Evolutionary conservation across 2,329 filamentous ascomycete genomes (phyloP).

Genomic region (Aspergillus intermedius): DNA sequence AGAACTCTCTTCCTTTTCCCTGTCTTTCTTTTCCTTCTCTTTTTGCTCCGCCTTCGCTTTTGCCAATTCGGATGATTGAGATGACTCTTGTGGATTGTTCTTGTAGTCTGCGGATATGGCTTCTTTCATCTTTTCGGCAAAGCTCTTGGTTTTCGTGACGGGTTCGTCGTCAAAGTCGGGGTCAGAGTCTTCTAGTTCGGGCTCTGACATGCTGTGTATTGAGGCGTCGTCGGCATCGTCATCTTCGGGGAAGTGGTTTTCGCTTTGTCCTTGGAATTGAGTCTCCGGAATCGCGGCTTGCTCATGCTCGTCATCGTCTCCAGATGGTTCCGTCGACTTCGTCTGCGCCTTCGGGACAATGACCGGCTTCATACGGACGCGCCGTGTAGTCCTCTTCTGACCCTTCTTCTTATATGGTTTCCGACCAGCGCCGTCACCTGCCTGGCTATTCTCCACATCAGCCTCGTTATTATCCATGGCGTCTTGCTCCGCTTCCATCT

Average conservation of each 20-base stretch:
- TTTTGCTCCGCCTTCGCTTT: constrained; percentile 8
- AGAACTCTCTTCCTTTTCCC: constrained; percentile 16
- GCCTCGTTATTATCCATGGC: constrained; percentile 14
- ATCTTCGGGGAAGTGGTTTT: constrained; percentile 6
- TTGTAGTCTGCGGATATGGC: constrained; percentile 21
- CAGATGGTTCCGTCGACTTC: constrained; percentile 7
- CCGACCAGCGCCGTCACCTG: constrained; percentile 8
- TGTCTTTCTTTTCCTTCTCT: constrained; percentile 17
- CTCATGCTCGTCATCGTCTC: constrained; percentile 21
- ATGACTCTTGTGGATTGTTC: constrained; percentile 10
- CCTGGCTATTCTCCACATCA: constrained; percentile 34
- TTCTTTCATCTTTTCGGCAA: constrained; percentile 32
- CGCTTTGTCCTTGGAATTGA: constrained; percentile 10
- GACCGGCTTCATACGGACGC: constrained; percentile 39
- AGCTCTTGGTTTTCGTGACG: constrained; percentile 21
- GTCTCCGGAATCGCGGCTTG: constrained; percentile 24
- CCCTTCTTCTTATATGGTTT: constrained; percentile 43
- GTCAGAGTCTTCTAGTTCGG: constrained; percentile 20
- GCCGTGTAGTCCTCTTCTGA: constrained; percentile 43
- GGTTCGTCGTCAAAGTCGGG: constrained; percentile 22
- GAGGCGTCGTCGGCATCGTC: constrained; percentile 18
- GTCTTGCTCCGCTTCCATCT: constrained; percentile 36
- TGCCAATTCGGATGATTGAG: constrained; percentile 8
- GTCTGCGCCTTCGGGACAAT: constrained; percentile 24
- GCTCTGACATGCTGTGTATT: constrained; percentile 23